These are phyloP conservation scores for Nicotiana attenuata DNA, from an alignment of 257 asterid genomes.

Conservation along the genomic window DNA sequence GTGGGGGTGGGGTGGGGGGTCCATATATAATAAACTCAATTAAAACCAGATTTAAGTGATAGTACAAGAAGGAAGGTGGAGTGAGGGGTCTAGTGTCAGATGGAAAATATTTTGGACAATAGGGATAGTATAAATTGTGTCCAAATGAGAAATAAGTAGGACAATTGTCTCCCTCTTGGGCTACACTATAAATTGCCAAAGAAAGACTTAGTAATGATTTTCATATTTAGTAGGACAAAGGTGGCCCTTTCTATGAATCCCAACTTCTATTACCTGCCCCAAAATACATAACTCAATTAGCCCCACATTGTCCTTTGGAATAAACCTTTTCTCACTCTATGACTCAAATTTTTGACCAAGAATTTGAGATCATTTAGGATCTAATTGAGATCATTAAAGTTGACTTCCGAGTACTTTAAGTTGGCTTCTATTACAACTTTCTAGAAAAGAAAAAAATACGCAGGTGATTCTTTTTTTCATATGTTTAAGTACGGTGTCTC, in stretches of 20 bases:
- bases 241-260: background rate
- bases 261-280: background rate
- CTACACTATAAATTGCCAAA: background rate
- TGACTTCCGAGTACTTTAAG: background rate
- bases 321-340: background rate
- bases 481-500: too few relatives aligned
- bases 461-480: too few relatives aligned
- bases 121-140: background rate
- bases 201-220: background rate
- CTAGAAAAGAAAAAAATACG: background rate
- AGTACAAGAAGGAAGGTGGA: slow-evolving; percentile 8
- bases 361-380: background rate
- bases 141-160: slow-evolving; percentile 10
- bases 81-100: background rate
- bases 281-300: background rate
- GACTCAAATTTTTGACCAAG: background rate
- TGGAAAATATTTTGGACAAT: background rate
- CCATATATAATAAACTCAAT: too few relatives aligned
- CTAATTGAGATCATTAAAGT: background rate
- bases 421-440: background rate
- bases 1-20: too few relatives aligned
- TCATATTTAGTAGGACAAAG: background rate
- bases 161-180: slow-evolving; percentile 10
- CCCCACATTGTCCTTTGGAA: slow-evolving; percentile 2
- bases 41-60: too few relatives aligned